Percentiles rank a stretch among this genome's conserved stretches.
Evolutionary conservation across 768 basidiomycete genomes (phyloP).

Genomic region (Auricularia sp.): DNA sequence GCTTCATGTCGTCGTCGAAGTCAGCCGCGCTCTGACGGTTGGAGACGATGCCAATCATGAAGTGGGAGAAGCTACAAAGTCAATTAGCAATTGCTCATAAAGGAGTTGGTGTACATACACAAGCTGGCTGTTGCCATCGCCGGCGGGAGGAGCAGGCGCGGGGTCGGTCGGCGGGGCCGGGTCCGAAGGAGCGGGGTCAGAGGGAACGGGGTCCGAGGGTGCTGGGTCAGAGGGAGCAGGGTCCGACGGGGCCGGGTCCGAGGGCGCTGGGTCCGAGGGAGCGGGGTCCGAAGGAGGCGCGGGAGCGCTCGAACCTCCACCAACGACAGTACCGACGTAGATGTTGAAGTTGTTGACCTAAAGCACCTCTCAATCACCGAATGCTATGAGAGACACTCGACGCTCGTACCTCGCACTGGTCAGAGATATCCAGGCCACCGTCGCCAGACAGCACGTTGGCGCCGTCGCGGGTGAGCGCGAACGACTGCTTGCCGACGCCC

Average conservation of each 20-base stretch:
- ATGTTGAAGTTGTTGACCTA: conserved; percentile 2
- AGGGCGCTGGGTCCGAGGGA: background rate
- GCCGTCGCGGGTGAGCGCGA: background rate
- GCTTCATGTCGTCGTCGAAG: conserved; percentile 12
- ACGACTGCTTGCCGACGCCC: conserved; percentile 1
- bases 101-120: background rate
- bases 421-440: background rate
- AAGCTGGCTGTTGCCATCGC: background rate
- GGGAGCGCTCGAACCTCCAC: background rate
- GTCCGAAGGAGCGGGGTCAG: background rate
- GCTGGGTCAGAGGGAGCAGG: background rate
- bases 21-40: conserved; percentile 22
- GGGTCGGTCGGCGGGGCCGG: background rate
- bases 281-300: background rate
- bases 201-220: background rate
- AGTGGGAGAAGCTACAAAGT: background rate
- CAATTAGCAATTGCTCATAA: background rate
- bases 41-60: conserved; percentile 6
- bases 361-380: too few species aligned
- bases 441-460: background rate
- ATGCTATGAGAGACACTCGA: too few species aligned
- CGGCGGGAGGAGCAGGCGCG: background rate
- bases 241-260: background rate
- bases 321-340: background rate
- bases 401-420: background rate